These are phyloP conservation scores for Ophiostoma ips DNA, from an alignment of 2,329 filamentous ascomycete genomes.

Conservation along the genomic window DNA sequence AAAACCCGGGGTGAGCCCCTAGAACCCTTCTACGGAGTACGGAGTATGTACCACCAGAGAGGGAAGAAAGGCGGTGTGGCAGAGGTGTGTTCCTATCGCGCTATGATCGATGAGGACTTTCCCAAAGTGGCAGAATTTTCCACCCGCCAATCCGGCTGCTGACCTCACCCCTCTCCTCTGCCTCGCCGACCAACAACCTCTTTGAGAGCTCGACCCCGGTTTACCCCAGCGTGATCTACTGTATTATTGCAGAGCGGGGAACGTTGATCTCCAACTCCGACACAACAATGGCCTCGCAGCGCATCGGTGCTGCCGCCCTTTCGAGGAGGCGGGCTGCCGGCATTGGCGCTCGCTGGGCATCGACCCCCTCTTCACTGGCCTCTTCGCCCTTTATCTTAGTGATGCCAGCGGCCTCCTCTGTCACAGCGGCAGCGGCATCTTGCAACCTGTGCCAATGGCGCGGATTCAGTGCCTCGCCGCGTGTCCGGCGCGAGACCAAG, in stretches of 20 bases:
- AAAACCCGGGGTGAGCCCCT: conserved; percentile 5
- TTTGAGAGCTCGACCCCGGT: not conserved
- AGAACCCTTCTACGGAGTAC: too few relatives aligned
- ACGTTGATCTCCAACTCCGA: not conserved
- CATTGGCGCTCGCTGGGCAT: not conserved
- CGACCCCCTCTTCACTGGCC: not conserved
- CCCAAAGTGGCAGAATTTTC: not conserved
- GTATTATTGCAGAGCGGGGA: not conserved
- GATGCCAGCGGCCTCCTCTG: not conserved
- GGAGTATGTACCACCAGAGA: too few relatives aligned
- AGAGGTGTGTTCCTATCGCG: not conserved
- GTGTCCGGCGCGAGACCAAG: conserved; percentile 13
- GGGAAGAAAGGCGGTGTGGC: not conserved
- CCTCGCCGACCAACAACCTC: too few relatives aligned
- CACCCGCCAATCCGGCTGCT: not conserved
- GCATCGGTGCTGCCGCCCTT: not conserved
- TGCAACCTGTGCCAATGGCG: conserved; percentile 39
- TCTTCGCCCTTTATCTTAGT: not conserved
- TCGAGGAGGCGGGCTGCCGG: not conserved
- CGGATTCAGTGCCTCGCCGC: conserved; percentile 3
- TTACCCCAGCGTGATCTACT: not conserved
- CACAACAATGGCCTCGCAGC: conserved; percentile 1
- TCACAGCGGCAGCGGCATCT: conserved; percentile 13
- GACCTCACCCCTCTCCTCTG: not conserved
- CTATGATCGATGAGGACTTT: too few relatives aligned